phyloP scores from a whole-genome alignment of 2,329 filamentous ascomycete genomes.

The Exophiala oligosperma region DNA sequence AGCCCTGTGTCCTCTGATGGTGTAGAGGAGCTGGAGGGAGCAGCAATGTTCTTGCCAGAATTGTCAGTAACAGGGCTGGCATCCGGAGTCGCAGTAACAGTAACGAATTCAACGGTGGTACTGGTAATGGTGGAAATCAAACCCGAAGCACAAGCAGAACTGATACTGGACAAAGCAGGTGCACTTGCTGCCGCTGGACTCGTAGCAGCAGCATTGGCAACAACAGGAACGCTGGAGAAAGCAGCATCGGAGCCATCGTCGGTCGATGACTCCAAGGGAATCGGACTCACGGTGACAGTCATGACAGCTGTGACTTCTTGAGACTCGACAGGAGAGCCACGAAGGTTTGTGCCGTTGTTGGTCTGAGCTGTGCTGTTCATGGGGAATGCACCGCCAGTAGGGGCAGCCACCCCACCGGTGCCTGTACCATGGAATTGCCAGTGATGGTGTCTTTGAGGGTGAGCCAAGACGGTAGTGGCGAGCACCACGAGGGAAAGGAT shows the following conservation, averaged over 20 bases:
- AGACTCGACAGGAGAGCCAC: constrained; percentile 17
- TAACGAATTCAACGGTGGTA: constrained; percentile 31
- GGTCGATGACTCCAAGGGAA: constrained; percentile 15
- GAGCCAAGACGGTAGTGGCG: constrained; percentile 26
- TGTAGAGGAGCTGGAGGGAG: constrained; percentile 7
- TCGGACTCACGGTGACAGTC: constrained; percentile 19
- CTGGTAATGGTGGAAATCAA: constrained; percentile 27
- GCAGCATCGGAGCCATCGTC: not conserved
- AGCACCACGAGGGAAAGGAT: constrained; percentile 26
- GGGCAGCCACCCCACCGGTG: constrained; percentile 7
- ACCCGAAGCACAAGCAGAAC: constrained; percentile 11
- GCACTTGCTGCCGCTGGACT: constrained; percentile 1
- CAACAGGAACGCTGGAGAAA: constrained; percentile 16
- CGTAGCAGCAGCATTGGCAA: constrained; percentile 4
- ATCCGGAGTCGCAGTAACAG: constrained; percentile 29
- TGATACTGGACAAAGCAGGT: not conserved
- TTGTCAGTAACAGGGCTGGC: constrained; percentile 2
- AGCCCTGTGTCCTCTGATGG: constrained; percentile 11
- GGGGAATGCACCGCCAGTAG: constrained; percentile 15
- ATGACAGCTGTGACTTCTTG: constrained; percentile 20
- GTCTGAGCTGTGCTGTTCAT: constrained; percentile 19
- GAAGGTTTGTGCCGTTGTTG: constrained; percentile 19
- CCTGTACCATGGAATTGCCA: constrained; percentile 12
- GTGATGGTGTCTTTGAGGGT: constrained; percentile 26
- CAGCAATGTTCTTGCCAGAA: constrained; percentile 2